Evolutionary conservation across 2,329 filamentous ascomycete genomes (phyloP).

Genomic region (Epichloe sylvatica): DNA sequence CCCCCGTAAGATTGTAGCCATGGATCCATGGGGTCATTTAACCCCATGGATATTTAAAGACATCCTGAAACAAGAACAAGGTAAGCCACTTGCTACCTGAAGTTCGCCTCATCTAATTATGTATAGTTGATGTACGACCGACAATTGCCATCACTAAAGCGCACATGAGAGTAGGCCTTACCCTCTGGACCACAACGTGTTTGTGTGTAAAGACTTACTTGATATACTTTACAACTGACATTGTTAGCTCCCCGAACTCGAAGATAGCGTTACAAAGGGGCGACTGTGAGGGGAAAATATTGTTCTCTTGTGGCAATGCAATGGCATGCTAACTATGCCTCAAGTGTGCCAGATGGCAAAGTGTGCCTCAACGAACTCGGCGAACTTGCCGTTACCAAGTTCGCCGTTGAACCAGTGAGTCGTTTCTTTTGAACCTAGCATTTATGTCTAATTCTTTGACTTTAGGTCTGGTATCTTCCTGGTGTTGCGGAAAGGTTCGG

Average conservation of each 20-base stretch:
- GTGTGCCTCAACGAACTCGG: conserved; percentile 77
- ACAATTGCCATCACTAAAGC: conserved; percentile 87
- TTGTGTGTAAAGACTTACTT: not conserved
- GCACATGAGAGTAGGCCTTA: conserved; percentile 60
- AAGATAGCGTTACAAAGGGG: conserved; percentile 70
- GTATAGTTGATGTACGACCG: conserved; percentile 63
- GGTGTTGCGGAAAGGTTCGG: conserved; percentile 87
- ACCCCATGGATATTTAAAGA: conserved; percentile 73
- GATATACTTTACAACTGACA: not conserved
- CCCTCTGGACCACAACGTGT: not conserved
- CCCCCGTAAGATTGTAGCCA: conserved; percentile 84
- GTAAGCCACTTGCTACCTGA: conserved; percentile 19
- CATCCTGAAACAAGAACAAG: conserved; percentile 59
- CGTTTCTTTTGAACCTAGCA: not conserved
- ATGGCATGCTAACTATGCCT: not conserved
- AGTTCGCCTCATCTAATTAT: conserved; percentile 5
- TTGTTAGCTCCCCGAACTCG: conserved; percentile 66
- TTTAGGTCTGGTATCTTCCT: conserved; percentile 62
- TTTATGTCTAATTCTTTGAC: not conserved
- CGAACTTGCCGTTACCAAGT: conserved; percentile 87
- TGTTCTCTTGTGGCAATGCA: not conserved
- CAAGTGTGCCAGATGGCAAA: conserved; percentile 60
- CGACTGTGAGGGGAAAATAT: conserved; percentile 41
- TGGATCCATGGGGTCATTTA: conserved; percentile 89
- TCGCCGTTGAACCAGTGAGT: conserved; percentile 83